phyloP scores from a whole-genome alignment of 2,329 filamentous ascomycete genomes.

The Orbilia quercus region DNA sequence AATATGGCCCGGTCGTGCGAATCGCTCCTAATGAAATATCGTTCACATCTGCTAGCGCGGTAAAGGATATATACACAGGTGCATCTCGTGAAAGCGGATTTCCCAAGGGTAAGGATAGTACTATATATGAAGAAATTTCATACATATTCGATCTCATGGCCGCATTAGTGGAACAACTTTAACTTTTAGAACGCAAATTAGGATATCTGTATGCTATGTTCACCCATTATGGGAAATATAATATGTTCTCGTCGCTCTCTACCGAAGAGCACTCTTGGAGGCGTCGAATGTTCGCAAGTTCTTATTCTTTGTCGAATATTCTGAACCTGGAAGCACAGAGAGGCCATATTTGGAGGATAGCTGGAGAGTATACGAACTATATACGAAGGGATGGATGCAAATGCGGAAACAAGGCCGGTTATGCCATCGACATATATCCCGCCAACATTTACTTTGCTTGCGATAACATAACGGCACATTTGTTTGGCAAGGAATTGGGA shows the following conservation, averaged over 20 bases:
- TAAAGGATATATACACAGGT: constrained; percentile 71
- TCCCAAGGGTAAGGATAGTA: constrained; percentile 31
- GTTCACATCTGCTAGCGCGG: constrained; percentile 69
- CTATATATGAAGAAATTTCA: background rate
- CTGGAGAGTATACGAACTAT: constrained; percentile 43
- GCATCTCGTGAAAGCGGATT: constrained; percentile 46
- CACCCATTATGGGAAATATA: constrained; percentile 55
- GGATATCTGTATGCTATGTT: constrained; percentile 51
- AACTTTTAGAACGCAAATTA: constrained; percentile 1
- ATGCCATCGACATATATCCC: constrained; percentile 51
- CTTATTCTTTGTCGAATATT: constrained; percentile 54
- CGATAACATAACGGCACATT: constrained; percentile 53
- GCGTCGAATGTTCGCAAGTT: constrained; percentile 52
- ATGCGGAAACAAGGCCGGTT: constrained; percentile 12
- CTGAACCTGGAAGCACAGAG: constrained; percentile 49
- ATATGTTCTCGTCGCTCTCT: constrained; percentile 54
- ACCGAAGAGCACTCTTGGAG: constrained; percentile 56
- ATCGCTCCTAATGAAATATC: constrained; percentile 71
- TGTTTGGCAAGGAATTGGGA: constrained; percentile 52
- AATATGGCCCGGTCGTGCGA: constrained; percentile 71
- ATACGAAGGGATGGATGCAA: constrained; percentile 27
- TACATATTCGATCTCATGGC: background rate
- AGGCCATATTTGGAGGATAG: constrained; percentile 48
- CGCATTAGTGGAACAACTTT: constrained; percentile 40
- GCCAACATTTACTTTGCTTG: constrained; percentile 56